These are phyloP conservation scores for Plasmodium fragile DNA, from an alignment of 169 alveolate species.

Conservation along the genomic window DNA sequence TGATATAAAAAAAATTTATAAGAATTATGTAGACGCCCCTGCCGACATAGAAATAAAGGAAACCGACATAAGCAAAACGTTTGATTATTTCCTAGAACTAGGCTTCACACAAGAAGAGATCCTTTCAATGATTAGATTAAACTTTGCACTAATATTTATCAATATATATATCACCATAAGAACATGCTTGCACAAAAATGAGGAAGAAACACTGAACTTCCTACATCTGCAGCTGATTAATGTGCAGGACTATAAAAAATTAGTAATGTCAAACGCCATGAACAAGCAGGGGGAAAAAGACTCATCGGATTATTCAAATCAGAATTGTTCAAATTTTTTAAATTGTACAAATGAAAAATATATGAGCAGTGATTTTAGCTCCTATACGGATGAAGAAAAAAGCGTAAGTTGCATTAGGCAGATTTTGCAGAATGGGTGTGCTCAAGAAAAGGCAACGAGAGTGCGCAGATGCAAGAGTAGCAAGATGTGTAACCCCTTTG, in stretches of 20 bases:
- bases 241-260: conserved; percentile 27
- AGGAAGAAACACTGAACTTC: conserved; percentile 16
- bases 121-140: conserved; percentile 21
- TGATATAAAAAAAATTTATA: conserved; percentile 62
- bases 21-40: conserved; percentile 44
- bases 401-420: neutral
- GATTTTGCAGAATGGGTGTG: neutral
- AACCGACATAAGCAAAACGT: conserved; percentile 16
- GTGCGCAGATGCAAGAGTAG: neutral
- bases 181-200: conserved; percentile 21
- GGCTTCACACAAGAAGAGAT: conserved; percentile 47
- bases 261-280: neutral
- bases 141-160: conserved; percentile 50
- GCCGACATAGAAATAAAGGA: neutral
- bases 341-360: conserved; percentile 23
- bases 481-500: neutral
- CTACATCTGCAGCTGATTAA: conserved; percentile 37
- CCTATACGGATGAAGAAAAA: conserved; percentile 5
- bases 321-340: neutral
- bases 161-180: conserved; percentile 68
- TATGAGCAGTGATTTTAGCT: conserved; percentile 30
- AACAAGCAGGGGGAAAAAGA: neutral
- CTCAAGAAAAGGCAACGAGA: neutral
- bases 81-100: conserved; percentile 23
- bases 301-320: neutral